Evolutionary conservation across 2,329 filamentous ascomycete genomes (phyloP), one percentile per base, ranked within the genome.

Genomic region (Fusarium sambucinum): DNA sequence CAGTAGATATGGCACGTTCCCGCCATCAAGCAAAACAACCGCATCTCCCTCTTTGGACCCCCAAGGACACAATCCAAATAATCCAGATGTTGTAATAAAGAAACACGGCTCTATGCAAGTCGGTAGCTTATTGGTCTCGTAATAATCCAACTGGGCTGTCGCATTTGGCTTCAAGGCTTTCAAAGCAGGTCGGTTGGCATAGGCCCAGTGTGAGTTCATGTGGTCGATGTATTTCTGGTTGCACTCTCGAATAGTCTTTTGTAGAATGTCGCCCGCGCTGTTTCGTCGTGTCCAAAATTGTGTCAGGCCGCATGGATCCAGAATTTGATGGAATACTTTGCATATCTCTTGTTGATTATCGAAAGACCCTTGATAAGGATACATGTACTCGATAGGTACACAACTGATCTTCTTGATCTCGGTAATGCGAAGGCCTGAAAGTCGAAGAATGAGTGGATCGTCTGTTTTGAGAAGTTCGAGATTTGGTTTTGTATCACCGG

Each of bases 1-100:
- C 5, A 71, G 17, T 1, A 69, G 11, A 19, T 64, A 71, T 2
- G 68, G 68, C 0, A 69, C 68, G 13, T 66, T 69, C 0, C 58
- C 68, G 1, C 68, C 68, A 19, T 66, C 51, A 0, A 71, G 5
- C 11, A 71, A 12, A 1, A 55, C 58, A 44, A 71, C 27, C 1
- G 55, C 16, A 16, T 69, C 68, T 2, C 50, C 62, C 5, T 63
- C 68, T n/a, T 32, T 59, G 3, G 68, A 54, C 0, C 16, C 14
- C 68, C 65, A 71, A 16, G 68, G 68, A 12, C 68, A 71, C 3
- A 71, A 23, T 2, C 68, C 65, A 53, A 46, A 48, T 4, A 53
- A 12, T 0, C 57, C 62, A 16, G 64, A 53, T 7, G 33, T 23
- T 8, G 68, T 42, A 0, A 54, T 35, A n/a, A 71, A 71, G 41